Evolutionary conservation across 768 basidiomycete species (phyloP), one percentile per base, ranked within the genome.

Genomic region (Mycena alexandri): DNA sequence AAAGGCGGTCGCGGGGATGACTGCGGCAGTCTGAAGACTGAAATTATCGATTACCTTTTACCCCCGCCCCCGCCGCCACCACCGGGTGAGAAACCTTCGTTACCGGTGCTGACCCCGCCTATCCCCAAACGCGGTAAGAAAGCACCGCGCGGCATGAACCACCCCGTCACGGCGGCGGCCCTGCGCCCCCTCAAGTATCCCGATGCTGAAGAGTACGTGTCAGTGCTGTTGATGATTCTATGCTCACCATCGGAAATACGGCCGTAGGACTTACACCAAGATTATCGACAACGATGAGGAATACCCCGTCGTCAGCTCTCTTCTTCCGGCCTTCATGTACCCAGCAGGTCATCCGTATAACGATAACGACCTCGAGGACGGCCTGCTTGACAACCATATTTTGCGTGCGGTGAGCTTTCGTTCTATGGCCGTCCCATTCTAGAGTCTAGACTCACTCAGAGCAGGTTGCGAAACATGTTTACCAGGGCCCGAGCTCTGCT

Each of bases 381-480:
- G 55, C n/a, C 19, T 16, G 17, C n/a, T 44, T 17, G 41, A 57
- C 14, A 22, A 22, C 9, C 55, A 43, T 14, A 43, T 22, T 11
- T 10, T 57, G 41, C 55, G 55, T 14, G 16, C 38, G 6, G 55
- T 57, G 42, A 57, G 55, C 29, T 29, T 38, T 38, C 11, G 10
- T 14, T 57, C n/a, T n/a, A n/a, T n/a, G n/a, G n/a, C n/a, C n/a
- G n/a, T n/a, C n/a, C n/a, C n/a, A n/a, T n/a, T n/a, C n/a, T n/a
- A n/a, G n/a, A n/a, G n/a, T n/a, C n/a, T n/a, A n/a, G n/a, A n/a
- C n/a, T n/a, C n/a, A n/a, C n/a, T n/a, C n/a, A n/a, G n/a, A n/a
- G n/a, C 36, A 61, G 59, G 21, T 13, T 51, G 59, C 21, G 22
- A 38, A 42, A n/a, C 59, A 61, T 21, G 16, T 61, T 21, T 61